A percentile compares a stretch with the other conserved stretches of the same genome.
Evolutionary conservation across 352 stramenopile species (phyloP).

Genomic region (Thraustochytrium sp.): DNA sequence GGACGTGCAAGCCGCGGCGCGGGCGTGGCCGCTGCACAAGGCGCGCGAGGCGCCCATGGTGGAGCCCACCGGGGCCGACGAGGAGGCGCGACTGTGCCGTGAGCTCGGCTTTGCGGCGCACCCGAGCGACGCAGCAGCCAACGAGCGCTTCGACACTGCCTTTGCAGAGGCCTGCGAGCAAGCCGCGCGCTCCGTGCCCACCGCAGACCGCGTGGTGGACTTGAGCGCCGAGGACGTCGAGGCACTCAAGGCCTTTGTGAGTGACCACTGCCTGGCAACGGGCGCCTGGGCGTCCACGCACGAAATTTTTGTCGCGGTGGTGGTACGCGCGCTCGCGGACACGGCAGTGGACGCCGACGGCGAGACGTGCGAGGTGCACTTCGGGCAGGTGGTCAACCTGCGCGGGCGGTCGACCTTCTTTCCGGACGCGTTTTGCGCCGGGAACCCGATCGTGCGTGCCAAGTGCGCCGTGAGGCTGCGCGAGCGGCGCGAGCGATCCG

Average conservation of each 20-base stretch:
- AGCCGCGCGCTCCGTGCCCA: not conserved
- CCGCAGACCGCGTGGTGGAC: not conserved
- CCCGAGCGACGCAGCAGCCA: not conserved
- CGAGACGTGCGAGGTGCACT: not conserved
- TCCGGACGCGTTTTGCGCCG: not conserved
- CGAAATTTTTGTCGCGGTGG: not conserved
- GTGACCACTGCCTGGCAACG: not conserved
- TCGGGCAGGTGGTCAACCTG: not conserved
- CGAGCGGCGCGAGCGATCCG: not conserved
- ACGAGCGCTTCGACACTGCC: not conserved
- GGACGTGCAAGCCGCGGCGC: not conserved
- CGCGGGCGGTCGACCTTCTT: not conserved
- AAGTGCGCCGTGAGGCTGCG: not conserved
- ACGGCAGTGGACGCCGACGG: not conserved
- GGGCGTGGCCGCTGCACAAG: not conserved
- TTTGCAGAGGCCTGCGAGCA: not conserved
- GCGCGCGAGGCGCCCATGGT: not conserved
- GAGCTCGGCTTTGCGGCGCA: not conserved
- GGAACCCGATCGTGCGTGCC: not conserved
- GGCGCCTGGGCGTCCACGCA: not conserved
- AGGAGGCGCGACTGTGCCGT: not conserved
- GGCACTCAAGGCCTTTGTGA: not conserved
- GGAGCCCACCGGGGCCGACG: not conserved
- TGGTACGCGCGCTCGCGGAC: not conserved
- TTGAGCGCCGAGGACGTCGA: not conserved